phyloP scores from a whole-genome alignment of 2,329 filamentous ascomycete species.

The Microdochium paspali region DNA sequence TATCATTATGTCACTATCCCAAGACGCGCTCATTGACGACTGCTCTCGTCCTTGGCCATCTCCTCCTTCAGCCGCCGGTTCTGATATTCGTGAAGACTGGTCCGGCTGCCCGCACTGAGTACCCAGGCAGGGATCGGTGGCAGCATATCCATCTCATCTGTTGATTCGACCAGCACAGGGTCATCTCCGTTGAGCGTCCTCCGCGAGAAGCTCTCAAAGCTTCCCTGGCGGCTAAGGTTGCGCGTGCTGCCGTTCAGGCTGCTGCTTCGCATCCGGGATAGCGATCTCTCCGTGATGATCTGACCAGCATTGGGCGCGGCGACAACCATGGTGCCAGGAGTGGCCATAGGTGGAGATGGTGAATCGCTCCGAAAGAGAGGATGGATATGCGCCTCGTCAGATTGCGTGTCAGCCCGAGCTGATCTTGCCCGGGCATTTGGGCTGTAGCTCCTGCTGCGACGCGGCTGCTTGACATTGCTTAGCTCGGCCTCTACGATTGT shows the following conservation, averaged over 20 bases:
- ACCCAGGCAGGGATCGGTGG: constrained; percentile 55
- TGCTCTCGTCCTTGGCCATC: constrained; percentile 9
- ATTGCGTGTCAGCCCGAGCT: constrained; percentile 23
- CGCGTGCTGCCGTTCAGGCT: constrained; percentile 38
- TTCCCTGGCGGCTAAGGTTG: constrained; percentile 37
- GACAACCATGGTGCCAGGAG: constrained; percentile 61
- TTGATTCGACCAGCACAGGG: constrained; percentile 8
- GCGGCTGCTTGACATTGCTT: not conserved
- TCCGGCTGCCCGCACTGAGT: constrained; percentile 40
- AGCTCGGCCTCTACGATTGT: constrained; percentile 47
- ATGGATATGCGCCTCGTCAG: constrained; percentile 62
- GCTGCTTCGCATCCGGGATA: constrained; percentile 45
- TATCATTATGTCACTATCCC: not conserved
- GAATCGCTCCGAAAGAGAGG: constrained; percentile 69
- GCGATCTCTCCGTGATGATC: constrained; percentile 46
- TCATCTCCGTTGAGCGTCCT: constrained; percentile 13
- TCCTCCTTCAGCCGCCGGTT: constrained; percentile 23
- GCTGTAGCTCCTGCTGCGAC: constrained; percentile 41
- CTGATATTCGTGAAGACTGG: constrained; percentile 37
- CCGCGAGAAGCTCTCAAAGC: constrained; percentile 35
- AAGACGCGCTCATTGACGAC: not conserved
- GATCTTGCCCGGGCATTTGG: constrained; percentile 18
- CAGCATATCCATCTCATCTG: constrained; percentile 37
- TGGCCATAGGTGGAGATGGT: constrained; percentile 53
- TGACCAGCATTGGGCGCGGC: constrained; percentile 62